Base-by-base conservation (phyloP, 495 filamentous ascomycete species). In the Penicillium atrosanguineum region DNA sequence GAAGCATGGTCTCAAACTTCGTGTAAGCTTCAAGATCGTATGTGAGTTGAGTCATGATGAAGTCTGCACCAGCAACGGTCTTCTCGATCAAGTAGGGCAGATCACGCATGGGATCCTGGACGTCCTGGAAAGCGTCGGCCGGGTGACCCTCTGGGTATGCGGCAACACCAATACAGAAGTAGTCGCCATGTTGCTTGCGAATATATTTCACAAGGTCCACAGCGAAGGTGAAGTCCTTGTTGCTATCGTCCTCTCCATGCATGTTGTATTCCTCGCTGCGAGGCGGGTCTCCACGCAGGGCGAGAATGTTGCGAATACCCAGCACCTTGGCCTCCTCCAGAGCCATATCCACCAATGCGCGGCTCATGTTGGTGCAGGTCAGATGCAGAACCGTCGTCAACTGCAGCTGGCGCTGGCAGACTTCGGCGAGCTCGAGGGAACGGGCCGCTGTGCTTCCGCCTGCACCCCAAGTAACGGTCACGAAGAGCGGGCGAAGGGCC, bases 1-100 rank as follows among this genome's bases (percentile, higher is more conserved):
- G 80, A 57, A 97, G 75, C 60, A 79, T 80, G 54, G 75, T 77
- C 74, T 96, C 93, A 67, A 91, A 97, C 34, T 74, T 75, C 42
- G 82, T 76, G 68, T 92, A 98, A 15, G 88, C 90, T 7, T 87
- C 77, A 14, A 89, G 79, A 61, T 97, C 91, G 68, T 93, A 98
- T 73, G 97, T 97, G 21, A 98, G 77, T 65, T 98, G 94, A n/a
- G 95, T 97, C 90, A 98, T 95, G 66, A 98, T 87, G 69, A 98
- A 98, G 69, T 97, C 95, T 19, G 93, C 95, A 0, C 94, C 94
- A 4, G 94, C 94, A 61, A 85, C 76, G 0, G 86, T 86, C 79
- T 98, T 98, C 52, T 96, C 91, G 26, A 96, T 80, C 44, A 98
- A 76, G 63, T 90, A 96, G 7, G 94, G 89, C 36, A 98, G 69